A percentile compares a stretch with the other conserved stretches of the same genome.
Evolutionary conservation across 768 basidiomycete genomes (phyloP).

Genomic region (Ephemerocybe angulata): DNA sequence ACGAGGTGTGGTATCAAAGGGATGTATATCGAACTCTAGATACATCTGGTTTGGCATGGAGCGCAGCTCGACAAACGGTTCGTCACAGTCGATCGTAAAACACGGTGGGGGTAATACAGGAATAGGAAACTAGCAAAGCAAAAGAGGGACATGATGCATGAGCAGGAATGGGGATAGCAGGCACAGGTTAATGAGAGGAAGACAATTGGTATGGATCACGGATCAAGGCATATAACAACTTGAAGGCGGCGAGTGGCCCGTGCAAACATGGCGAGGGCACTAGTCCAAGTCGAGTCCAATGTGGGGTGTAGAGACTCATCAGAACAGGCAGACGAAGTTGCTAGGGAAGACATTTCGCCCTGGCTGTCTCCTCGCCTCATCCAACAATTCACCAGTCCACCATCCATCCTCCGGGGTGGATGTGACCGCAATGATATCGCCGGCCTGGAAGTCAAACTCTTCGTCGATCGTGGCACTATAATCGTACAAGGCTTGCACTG

Average conservation of each 20-base stretch:
- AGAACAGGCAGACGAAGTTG: constrained; percentile 84
- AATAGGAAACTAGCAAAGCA: constrained; percentile 3
- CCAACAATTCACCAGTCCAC: constrained; percentile 92
- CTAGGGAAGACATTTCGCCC: constrained; percentile 84
- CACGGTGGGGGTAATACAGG: background rate
- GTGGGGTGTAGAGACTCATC: no score
- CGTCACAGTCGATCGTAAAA: background rate
- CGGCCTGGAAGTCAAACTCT: constrained; percentile 94
- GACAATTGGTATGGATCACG: no score
- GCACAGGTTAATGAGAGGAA: no score
- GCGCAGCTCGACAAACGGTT: no score
- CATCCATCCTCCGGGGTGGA: constrained; percentile 94
- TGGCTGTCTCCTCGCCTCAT: constrained; percentile 64
- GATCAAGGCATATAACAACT: no score
- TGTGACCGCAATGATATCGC: constrained; percentile 94
- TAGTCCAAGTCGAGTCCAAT: no score
- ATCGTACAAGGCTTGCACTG: constrained; percentile 89
- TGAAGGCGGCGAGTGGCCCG: no score
- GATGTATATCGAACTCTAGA: no score
- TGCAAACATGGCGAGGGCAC: no score
- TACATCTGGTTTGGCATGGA: no score
- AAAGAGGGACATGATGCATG: background rate
- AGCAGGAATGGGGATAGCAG: constrained; percentile 4
- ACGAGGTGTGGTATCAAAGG: no score
- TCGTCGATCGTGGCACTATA: constrained; percentile 82